These are phyloP conservation scores for Basipetospora chlamydospora DNA, from an alignment of 2,329 filamentous ascomycete species.

Conservation along the genomic window DNA sequence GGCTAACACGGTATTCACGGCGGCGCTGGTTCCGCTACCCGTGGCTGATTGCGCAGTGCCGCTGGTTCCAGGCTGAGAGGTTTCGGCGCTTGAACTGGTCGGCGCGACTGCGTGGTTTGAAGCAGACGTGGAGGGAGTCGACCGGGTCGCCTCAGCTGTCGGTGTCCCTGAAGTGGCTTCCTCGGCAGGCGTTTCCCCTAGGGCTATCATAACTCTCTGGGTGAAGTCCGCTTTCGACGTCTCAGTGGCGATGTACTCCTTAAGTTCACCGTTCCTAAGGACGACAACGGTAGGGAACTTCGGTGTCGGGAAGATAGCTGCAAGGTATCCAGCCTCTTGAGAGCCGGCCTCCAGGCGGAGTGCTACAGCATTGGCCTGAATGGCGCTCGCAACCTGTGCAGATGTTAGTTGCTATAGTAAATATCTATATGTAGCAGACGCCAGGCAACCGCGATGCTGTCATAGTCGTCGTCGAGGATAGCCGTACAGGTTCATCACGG, in stretches of 20 bases:
- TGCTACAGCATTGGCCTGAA: conserved; percentile 50
- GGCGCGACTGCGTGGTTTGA: background rate
- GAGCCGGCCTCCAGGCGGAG: conserved; percentile 59
- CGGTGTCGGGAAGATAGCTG: conserved; percentile 68
- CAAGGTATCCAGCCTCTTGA: conserved; percentile 67
- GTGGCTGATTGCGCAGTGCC: background rate
- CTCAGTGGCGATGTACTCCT: conserved; percentile 59
- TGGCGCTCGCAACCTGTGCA: conserved; percentile 35
- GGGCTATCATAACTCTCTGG: conserved; percentile 21
- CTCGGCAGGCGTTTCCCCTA: conserved; percentile 13
- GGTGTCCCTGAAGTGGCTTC: conserved; percentile 8
- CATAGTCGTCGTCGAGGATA: too few relatives aligned
- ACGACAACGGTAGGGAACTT: conserved; percentile 66
- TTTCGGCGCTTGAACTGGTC: background rate
- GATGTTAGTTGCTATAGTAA: conserved; percentile 6
- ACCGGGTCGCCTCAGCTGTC: conserved; percentile 5
- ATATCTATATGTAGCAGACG: background rate
- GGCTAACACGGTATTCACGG: conserved; percentile 24
- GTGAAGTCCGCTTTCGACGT: conserved; percentile 52
- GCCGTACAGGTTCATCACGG: conserved; percentile 36
- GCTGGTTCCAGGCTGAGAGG: background rate
- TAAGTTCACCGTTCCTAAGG: conserved; percentile 64
- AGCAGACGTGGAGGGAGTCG: too few relatives aligned
- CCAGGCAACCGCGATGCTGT: too few relatives aligned
- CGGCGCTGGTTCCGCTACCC: background rate